phyloP scores from a whole-genome alignment of 202 grass and related monocot genomes.

The Elaeis oleifera region DNA sequence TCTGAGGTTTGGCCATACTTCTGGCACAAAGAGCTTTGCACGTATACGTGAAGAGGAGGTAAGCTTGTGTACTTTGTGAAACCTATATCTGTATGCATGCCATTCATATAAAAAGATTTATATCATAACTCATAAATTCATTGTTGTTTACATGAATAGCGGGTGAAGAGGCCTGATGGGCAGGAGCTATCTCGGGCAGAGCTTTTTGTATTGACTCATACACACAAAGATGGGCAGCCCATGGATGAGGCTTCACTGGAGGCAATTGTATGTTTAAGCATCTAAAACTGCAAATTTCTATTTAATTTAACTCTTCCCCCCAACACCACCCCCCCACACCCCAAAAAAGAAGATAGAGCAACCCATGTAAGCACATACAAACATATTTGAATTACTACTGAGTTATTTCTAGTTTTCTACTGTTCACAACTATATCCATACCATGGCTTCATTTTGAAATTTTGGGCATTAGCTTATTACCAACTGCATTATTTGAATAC shows the following conservation, averaged over 20 bases:
- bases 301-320: too few species aligned
- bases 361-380: too few species aligned
- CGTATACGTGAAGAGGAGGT: constrained; percentile 55
- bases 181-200: constrained; percentile 35
- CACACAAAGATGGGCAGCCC: constrained; percentile 41
- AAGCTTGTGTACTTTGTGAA: constrained; percentile 21
- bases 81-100: constrained; percentile 16
- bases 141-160: constrained; percentile 22
- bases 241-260: constrained; percentile 32
- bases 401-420: too few species aligned
- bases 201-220: constrained; percentile 47
- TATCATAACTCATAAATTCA: constrained; percentile 1
- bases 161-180: constrained; percentile 28
- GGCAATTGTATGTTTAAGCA: constrained; percentile 29
- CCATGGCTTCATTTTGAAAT: too few species aligned
- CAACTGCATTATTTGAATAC: constrained; percentile 8
- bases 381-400: too few species aligned
- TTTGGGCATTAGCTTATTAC: neutral
- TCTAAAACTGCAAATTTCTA: neutral
- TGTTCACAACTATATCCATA: too few species aligned
- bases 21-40: constrained; percentile 57
- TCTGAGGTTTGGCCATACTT: constrained; percentile 26
- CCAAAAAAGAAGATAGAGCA: too few species aligned
- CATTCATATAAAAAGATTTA: constrained; percentile 4
- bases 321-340: too few species aligned